Conservation (phyloP, 2,329 filamentous ascomycete genomes). For the Nemania sp. region DNA sequence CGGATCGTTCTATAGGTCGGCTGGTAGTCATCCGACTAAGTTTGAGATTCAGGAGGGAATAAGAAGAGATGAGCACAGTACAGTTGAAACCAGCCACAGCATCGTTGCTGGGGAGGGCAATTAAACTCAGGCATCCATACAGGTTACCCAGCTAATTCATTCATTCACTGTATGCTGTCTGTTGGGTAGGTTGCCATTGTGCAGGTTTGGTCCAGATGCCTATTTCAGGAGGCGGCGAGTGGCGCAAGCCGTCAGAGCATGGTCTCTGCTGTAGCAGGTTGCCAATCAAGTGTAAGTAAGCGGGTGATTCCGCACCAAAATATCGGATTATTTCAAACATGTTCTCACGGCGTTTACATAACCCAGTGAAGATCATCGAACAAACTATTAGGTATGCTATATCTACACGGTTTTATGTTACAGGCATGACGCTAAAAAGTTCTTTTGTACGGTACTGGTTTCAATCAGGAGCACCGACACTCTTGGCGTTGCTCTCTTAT, state of each 20-base stretch:
- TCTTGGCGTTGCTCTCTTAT: not conserved
- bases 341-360: not conserved
- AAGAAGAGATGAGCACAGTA: slow-evolving; percentile 6
- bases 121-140: slow-evolving; percentile 17
- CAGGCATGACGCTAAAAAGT: not conserved
- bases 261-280: slow-evolving; percentile 14
- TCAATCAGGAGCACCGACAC: not conserved
- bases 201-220: slow-evolving; percentile 9
- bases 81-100: slow-evolving; percentile 28
- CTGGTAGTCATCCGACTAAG: slow-evolving; percentile 1
- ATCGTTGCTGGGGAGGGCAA: slow-evolving; percentile 8
- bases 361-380: slow-evolving; percentile 19
- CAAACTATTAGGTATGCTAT: not conserved
- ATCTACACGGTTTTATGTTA: not conserved
- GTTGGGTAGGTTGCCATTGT: not conserved
- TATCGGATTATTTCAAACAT: slow-evolving; percentile 31
- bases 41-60: slow-evolving; percentile 13
- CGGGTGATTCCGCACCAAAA: slow-evolving; percentile 15
- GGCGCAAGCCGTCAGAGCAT: slow-evolving; percentile 30
- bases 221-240: slow-evolving; percentile 21
- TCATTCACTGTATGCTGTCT: too few relatives aligned
- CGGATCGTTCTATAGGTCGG: not conserved
- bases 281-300: slow-evolving; percentile 2
- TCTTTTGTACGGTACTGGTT: not conserved
- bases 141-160: not conserved